Evolutionary conservation across 352 stramenopile genomes (phyloP), one percentile per base, ranked within the genome.

Genomic region (Phytophthora palmivora): DNA sequence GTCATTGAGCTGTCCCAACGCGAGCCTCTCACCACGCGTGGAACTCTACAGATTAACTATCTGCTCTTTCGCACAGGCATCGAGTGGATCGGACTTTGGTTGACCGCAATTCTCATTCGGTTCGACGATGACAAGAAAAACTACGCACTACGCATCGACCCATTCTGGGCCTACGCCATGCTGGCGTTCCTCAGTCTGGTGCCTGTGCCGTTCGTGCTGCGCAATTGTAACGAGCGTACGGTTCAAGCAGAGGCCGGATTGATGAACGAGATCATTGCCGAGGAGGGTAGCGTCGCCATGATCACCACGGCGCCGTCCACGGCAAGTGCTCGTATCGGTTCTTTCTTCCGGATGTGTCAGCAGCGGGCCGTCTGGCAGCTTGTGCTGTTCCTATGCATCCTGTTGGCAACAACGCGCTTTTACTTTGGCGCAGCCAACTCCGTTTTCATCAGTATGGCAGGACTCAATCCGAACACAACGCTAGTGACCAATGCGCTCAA

Each of bases 1-100:
- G 65, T 91, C 39, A 91, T 96, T 49, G 83, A 94, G 62, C 57
- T 94, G 18, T 92, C 84, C 26, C 85, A 94, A 61, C 76, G 80
- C 18, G 88, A 96, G 67, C 76, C 84, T 10, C 74, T 92, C 32
- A 83, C 68, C 18, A 79, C 69, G 41, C 84, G 85, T 12, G 88
- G 87, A 22, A 78, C 74, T 18, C 71, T 90, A 12, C 87, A 96
- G 76, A 91, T 89, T 63, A 87, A 89, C 59, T 91, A 88, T 47
- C 62, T 91, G 16, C 76, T 92, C 36, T 88, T 89, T 56, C 74
- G 82, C 0, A 64, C 78, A 9, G 51, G 67, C 26, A 68, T 86
- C 24, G 81, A 91, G 50, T 84, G 70, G 66, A 32, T 79, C 22
- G 64, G 63, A 21, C 72, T 78, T 24, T 88, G 79, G 81, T 8